These are phyloP conservation scores for Xanthoceras sorbifolium DNA, from an alignment of 345 rosid species.

Conservation along the genomic window DNA sequence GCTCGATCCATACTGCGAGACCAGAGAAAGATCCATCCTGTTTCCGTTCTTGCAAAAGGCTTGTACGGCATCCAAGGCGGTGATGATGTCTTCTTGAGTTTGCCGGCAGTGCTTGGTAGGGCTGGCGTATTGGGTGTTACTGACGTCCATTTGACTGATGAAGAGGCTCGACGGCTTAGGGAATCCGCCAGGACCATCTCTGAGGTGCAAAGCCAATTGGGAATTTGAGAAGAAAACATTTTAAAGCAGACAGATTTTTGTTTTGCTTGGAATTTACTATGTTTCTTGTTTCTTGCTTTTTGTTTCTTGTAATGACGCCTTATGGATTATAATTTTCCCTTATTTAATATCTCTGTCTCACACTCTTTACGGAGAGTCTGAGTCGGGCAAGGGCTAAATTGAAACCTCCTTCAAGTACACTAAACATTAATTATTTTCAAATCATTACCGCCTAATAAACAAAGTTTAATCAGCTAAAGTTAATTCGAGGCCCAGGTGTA, in stretches of 20 bases:
- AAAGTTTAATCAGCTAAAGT: too few relatives aligned
- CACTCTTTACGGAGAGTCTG: too few relatives aligned
- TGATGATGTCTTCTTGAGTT: constrained; percentile 86
- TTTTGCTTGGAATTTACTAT: not conserved
- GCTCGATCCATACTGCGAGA: constrained; percentile 74
- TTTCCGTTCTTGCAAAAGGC: constrained; percentile 83
- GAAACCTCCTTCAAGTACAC: too few relatives aligned
- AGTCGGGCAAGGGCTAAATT: too few relatives aligned
- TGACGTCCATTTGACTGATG: constrained; percentile 72
- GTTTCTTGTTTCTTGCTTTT: not conserved
- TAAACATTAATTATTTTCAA: too few relatives aligned
- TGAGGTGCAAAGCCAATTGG: constrained; percentile 73
- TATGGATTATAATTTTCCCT: too few relatives aligned
- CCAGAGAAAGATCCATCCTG: constrained; percentile 91
- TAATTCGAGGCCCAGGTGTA: too few relatives aligned
- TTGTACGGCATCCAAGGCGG: constrained; percentile 69
- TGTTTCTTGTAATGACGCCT: not conserved
- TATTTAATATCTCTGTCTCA: too few relatives aligned
- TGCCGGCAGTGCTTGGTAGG: constrained; percentile 78
- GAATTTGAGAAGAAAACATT: constrained; percentile 33
- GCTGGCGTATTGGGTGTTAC: constrained; percentile 78
- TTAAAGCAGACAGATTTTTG: not conserved
- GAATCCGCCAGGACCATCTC: constrained; percentile 69
- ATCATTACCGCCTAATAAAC: too few relatives aligned
- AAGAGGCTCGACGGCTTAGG: constrained; percentile 58